Evolutionary conservation across 2,329 filamentous ascomycete genomes (phyloP).

Genomic region (Colletotrichum tanaceti): DNA sequence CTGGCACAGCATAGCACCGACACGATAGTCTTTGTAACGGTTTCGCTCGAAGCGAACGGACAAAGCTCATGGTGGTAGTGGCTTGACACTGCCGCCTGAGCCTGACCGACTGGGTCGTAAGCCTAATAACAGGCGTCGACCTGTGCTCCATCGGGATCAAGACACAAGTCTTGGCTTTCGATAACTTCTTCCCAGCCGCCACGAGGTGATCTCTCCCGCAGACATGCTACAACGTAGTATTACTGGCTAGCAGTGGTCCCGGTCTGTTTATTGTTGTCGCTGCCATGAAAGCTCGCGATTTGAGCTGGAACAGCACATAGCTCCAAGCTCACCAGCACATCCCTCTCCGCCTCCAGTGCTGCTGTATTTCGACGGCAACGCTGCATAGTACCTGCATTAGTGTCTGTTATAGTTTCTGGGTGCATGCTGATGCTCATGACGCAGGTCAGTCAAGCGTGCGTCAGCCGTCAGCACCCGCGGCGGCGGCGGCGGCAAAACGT

Average conservation of each 20-base stretch:
- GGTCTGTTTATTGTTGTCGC: constrained; percentile 33
- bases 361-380: constrained; percentile 7
- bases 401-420: constrained; percentile 6
- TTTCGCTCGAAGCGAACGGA: constrained; percentile 31
- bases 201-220: constrained; percentile 16
- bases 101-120: constrained; percentile 4
- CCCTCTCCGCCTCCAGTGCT: constrained; percentile 4
- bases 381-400: constrained; percentile 37
- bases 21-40: constrained; percentile 29
- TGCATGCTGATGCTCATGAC: constrained; percentile 9
- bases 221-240: neutral
- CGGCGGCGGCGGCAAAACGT: constrained; percentile 14
- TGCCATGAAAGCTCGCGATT: neutral
- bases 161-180: constrained; percentile 24
- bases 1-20: constrained; percentile 2
- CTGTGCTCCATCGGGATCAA: constrained; percentile 9
- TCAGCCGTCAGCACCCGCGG: constrained; percentile 13
- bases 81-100: constrained; percentile 31
- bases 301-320: constrained; percentile 7
- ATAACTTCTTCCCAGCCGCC: constrained; percentile 20
- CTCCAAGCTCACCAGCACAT: constrained; percentile 7
- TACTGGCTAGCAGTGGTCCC: neutral
- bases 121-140: constrained; percentile 4
- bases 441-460: constrained; percentile 35
- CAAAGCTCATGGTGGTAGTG: constrained; percentile 27